A percentile compares a stretch with the other conserved stretches of the same genome.
These are phyloP conservation scores for Paraurostyla sp. DNA, from an alignment of 73 alveolate species.

Conservation along the genomic window DNA sequence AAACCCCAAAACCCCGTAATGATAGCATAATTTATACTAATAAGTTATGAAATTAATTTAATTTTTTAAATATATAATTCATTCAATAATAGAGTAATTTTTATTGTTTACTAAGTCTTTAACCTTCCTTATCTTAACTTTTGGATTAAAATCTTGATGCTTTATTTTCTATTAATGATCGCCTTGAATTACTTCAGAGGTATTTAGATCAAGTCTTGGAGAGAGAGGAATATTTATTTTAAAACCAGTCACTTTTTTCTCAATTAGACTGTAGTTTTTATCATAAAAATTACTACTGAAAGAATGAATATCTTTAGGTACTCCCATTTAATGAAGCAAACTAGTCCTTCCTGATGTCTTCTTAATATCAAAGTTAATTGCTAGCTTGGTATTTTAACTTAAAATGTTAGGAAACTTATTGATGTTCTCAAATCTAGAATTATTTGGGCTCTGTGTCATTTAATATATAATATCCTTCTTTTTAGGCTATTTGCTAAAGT, in stretches of 20 bases:
- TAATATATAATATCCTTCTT: background rate
- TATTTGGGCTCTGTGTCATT: background rate
- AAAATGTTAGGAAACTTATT: constrained; percentile 1
- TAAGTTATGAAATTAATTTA: no score
- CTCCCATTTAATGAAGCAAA: background rate
- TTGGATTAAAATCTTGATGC: constrained; percentile 18
- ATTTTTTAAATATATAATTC: no score
- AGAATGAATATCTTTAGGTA: background rate
- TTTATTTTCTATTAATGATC: background rate
- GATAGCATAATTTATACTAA: no score
- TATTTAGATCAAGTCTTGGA: background rate
- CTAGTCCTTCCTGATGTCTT: background rate
- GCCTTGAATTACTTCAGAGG: background rate
- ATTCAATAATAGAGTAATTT: background rate
- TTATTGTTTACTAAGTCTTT: background rate
- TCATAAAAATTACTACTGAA: background rate
- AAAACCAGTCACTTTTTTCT: constrained; percentile 10
- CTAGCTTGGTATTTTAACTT: background rate
- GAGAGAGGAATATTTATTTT: no score
- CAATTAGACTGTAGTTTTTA: background rate
- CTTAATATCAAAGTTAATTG: background rate
- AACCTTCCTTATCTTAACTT: background rate
- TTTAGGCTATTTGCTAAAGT: constrained; percentile 1
- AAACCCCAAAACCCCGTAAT: no score
- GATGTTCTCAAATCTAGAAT: background rate